These are phyloP conservation scores for Salix caprea DNA, from an alignment of 345 rosid species.

Conservation along the genomic window DNA sequence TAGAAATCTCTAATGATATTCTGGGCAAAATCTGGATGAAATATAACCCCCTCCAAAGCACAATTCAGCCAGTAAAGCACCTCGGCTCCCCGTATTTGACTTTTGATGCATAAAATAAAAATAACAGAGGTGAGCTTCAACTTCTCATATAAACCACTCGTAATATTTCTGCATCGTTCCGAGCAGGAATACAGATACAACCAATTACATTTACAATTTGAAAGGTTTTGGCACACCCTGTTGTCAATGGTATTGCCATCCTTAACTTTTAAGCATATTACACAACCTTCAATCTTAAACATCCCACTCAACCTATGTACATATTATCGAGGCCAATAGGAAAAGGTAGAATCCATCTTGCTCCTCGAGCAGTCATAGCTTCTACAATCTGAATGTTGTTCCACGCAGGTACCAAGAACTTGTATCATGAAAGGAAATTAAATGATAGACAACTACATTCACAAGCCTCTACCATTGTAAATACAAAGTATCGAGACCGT, in stretches of 20 bases:
- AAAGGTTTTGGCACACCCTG: not conserved
- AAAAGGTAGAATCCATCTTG: not conserved
- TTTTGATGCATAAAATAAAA: too few relatives aligned
- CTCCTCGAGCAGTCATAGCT: slow-evolving; percentile 1
- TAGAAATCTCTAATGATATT: not conserved
- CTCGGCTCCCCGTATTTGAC: too few relatives aligned
- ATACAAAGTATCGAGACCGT: not conserved
- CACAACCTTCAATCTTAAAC: not conserved
- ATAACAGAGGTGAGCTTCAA: not conserved
- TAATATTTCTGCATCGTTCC: not conserved
- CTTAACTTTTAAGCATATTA: not conserved
- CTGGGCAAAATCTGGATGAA: not conserved
- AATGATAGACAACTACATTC: not conserved
- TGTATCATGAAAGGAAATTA: not conserved
- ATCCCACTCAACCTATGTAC: not conserved
- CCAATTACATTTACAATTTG: not conserved
- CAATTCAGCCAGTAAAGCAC: not conserved
- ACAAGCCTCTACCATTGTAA: not conserved
- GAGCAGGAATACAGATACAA: not conserved
- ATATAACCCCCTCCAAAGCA: not conserved
- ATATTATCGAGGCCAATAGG: not conserved
- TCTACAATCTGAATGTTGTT: not conserved
- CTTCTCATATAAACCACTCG: not conserved
- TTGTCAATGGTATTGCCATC: not conserved
- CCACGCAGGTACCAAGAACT: not conserved